phyloP scores from a whole-genome alignment of 1,139 yeast species.

The Tardiomyces blankii region DNA sequence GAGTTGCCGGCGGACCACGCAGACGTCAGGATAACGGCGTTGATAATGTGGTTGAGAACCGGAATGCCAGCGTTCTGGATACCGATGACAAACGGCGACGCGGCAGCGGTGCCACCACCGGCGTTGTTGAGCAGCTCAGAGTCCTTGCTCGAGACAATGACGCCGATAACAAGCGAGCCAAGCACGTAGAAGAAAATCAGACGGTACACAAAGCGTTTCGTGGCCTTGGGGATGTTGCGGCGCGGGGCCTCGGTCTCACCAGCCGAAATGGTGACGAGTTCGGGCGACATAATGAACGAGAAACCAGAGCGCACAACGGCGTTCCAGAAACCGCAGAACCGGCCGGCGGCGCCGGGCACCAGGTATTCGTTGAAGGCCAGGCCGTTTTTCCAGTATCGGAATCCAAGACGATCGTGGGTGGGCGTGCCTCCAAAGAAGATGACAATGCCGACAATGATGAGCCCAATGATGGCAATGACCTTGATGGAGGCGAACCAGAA shows the following conservation, averaged over 20 bases:
- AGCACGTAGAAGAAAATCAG: conserved; percentile 45
- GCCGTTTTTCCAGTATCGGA: conserved; percentile 54
- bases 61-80: conserved; percentile 41
- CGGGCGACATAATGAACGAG: conserved; percentile 54
- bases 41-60: conserved; percentile 52
- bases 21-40: conserved; percentile 54
- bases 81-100: conserved; percentile 60
- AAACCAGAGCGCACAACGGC: conserved; percentile 49
- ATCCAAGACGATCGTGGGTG: conserved; percentile 46
- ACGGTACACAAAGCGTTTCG: conserved; percentile 52
- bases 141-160: conserved; percentile 47
- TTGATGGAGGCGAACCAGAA: conserved; percentile 50
- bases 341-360: conserved; percentile 38
- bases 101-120: conserved; percentile 38
- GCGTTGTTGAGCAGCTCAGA: conserved; percentile 29
- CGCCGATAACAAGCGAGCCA: conserved; percentile 44
- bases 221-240: conserved; percentile 48
- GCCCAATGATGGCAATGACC: conserved; percentile 52
- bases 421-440: conserved; percentile 61
- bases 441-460: conserved; percentile 50
- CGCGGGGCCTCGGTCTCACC: conserved; percentile 66
- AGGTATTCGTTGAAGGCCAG: conserved; percentile 46
- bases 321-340: conserved; percentile 52
- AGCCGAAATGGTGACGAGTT: conserved; percentile 62
- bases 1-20: conserved; percentile 39